Percentiles rank a stretch among this genome's conserved stretches.
phyloP scores from a whole-genome alignment of 2,329 filamentous ascomycete genomes.

The Talaromyces sp. region DNA sequence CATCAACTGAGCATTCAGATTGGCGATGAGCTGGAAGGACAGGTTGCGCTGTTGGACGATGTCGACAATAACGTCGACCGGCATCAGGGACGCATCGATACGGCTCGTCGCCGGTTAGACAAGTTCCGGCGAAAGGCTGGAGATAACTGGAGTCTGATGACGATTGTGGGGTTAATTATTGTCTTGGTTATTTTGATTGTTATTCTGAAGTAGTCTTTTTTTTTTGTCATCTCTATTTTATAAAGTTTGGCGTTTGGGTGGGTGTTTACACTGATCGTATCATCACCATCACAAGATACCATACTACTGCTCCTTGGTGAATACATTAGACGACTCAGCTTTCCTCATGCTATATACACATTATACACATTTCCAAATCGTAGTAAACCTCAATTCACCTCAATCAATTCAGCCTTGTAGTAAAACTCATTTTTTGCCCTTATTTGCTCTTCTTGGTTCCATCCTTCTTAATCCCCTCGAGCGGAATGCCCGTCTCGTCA shows the following conservation, averaged over 20 bases:
- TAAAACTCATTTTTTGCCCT: not conserved
- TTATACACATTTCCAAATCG: not conserved
- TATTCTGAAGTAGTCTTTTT: constrained; percentile 59
- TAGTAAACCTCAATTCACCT: not conserved
- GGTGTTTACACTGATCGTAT: constrained; percentile 2
- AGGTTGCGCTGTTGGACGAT: constrained; percentile 84
- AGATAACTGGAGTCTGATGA: constrained; percentile 82
- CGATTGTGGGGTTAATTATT: constrained; percentile 76
- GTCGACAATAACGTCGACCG: constrained; percentile 77
- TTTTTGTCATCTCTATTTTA: not conserved
- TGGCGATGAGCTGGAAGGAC: constrained; percentile 88
- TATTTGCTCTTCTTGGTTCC: not conserved
- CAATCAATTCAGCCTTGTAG: too few species aligned
- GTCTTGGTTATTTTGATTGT: constrained; percentile 77
- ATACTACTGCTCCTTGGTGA: not conserved
- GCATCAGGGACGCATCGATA: constrained; percentile 43
- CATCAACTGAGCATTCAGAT: constrained; percentile 92
- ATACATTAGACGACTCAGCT: not conserved
- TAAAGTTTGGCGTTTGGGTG: constrained; percentile 6
- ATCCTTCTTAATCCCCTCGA: not conserved
- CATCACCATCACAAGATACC: constrained; percentile 3
- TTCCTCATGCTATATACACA: not conserved
- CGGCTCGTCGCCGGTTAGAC: constrained; percentile 64
- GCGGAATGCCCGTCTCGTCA: constrained; percentile 22
- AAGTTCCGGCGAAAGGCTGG: constrained; percentile 67